Base-by-base conservation (phyloP, 768 basidiomycete species). In the Boletus reticulatus region DNA sequence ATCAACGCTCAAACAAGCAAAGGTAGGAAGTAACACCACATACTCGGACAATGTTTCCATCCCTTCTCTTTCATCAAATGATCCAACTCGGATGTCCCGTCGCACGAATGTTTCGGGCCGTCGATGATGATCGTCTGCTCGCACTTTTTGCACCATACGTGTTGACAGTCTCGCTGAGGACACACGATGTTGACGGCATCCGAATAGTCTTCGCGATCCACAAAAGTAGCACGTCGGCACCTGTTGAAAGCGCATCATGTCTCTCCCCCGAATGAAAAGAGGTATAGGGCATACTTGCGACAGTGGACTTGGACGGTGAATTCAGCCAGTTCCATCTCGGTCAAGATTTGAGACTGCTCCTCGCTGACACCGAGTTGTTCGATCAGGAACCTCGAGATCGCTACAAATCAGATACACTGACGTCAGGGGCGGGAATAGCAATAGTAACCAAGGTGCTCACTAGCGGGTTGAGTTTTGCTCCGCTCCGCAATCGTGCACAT, bases 31-130 rank as follows among this genome's bases (percentile, higher is more conserved):
- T 16, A 22, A 12, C 10, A 13, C n/a, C 11, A 59, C 75, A 48
- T 60, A 74, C 85, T 82, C 56, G 86, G 83, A 64, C 87, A 88
- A 50, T 78, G 76, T 56, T 81, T 83, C 86, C 85, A 87, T 7
- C 84, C 84, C n/a, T 75, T 69, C 60, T 72, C 58, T 37, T 70
- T 64, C 80, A 85, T 82, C 43, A 84, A 55, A 48, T 77, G 68
- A 5, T 78, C 75, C 9, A 86, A 73, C 60, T 86, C 85, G 2
- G 73, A 73, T 13, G 80, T 73, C 5, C 82, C 83, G 53, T 85
- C 84, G 64, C 85, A 87, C 0, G 81, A 81, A 64, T 85, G 82
- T 51, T 72, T 69, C 13, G 73, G 75, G 7, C 73, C 77, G 17
- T 65, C 69, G 12, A 68, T 20, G 7, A 57, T 51, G 48, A 75